Evolutionary conservation across 2,329 filamentous ascomycete species (phyloP), one percentile per base, ranked within the genome.

Genomic region (Colletotrichum zoysiae): DNA sequence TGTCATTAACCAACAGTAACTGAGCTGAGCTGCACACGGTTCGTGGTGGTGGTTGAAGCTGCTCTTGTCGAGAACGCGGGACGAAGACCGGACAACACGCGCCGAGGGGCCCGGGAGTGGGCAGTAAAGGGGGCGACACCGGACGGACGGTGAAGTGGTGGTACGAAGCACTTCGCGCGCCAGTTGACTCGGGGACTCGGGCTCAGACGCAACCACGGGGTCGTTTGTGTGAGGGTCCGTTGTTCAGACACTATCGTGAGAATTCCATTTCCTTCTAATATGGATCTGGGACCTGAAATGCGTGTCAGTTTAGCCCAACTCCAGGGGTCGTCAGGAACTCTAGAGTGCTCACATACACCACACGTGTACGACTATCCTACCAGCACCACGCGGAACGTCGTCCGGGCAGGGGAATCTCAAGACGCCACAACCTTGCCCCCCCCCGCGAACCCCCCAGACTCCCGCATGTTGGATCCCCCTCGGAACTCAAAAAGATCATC

Each of bases 371-470:
- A 30, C 30, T 30, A 30, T 30, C 30, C 30, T 20, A 48, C 46
- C 5, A 23, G 18, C 16, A 16, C 20, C 6, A 11, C 26, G 40
- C 61, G 50, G 50, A 53, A 38, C 26, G 35, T 23, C 38, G 40
- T 46, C 50, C 61, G 38, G 48, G 44, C 50, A 46, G 2, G 61
- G 61, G 38, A 64, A 20, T 50, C 61, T 56, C 61, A 64, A 55
- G 61, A 55, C 40, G 40, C 50, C 46, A 44, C 26, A 64, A 38
- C 61, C 61, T 56, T 64, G 50, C 40, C 50, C 50, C 50, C 50
- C 61, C 61, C 61, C 61, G 61, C 61, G 61, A 55, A 64, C 61
- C 61, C 61, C 61, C 61, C 26, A 35, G 61, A 64, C 61, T 64
- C 61, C 61, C 46, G 53, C 61, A 64, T 55, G 20, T 35, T 56